A percentile compares a stretch with the other conserved stretches of the same genome.
phyloP scores from a whole-genome alignment of 1,139 yeast genomes.

The Magnusiomyces paraingens region DNA sequence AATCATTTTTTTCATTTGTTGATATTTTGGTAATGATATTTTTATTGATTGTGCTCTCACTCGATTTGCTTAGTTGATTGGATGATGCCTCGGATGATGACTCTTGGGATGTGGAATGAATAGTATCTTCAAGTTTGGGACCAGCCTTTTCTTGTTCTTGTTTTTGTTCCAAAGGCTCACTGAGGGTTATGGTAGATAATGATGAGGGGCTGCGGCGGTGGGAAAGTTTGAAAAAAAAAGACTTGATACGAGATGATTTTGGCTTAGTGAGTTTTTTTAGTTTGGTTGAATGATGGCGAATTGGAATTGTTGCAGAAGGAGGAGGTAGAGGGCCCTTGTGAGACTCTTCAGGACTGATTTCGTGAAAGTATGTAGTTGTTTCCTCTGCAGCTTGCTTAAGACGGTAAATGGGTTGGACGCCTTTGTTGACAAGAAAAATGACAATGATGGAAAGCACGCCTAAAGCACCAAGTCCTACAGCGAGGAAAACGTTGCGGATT shows the following conservation, averaged over 20 bases:
- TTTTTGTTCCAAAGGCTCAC: no score
- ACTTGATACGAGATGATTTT: not conserved
- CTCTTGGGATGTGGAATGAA: no score
- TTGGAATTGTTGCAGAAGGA: not conserved
- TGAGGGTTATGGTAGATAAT: not conserved
- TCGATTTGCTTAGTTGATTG: not conserved
- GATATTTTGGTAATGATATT: not conserved
- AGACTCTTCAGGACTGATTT: constrained; percentile 2
- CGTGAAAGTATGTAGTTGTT: constrained; percentile 28
- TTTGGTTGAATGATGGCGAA: not conserved
- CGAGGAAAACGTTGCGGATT: constrained; percentile 63
- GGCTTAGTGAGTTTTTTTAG: not conserved
- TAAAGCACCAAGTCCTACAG: constrained; percentile 75
- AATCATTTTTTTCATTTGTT: not conserved
- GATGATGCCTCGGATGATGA: not conserved
- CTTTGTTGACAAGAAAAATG: constrained; percentile 76
- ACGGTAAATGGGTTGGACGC: constrained; percentile 75
- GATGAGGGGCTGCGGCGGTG: not conserved
- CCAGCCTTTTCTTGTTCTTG: no score
- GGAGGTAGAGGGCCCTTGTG: not conserved
- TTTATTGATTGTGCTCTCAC: constrained; percentile 5
- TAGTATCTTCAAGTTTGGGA: no score
- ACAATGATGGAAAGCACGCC: constrained; percentile 67
- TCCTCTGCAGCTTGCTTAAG: constrained; percentile 80
- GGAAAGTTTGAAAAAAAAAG: no score